A percentile compares a stretch with the other conserved stretches of the same genome.
These are phyloP conservation scores for Fusarium irregulare DNA, from an alignment of 2,329 filamentous ascomycete species.

Conservation along the genomic window DNA sequence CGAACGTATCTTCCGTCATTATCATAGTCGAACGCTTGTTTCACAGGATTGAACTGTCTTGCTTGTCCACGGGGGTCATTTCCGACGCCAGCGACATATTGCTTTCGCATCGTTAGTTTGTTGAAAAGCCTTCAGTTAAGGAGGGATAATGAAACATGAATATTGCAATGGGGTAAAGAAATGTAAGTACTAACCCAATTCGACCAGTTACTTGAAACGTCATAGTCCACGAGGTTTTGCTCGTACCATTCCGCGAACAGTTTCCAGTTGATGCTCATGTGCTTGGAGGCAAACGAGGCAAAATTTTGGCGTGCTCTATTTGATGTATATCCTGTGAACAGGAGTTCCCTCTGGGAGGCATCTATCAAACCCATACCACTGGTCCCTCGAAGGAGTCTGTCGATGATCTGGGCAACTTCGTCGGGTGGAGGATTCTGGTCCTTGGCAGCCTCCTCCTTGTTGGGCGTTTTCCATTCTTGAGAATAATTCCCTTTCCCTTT, in stretches of 20 bases:
- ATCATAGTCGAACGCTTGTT: conserved; percentile 84
- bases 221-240: conserved; percentile 78
- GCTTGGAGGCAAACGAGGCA: conserved; percentile 43
- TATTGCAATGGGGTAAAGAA: too few relatives aligned
- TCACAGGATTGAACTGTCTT: conserved; percentile 84
- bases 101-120: fast-evolving
- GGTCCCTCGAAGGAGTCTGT: conserved; percentile 72
- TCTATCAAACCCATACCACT: conserved; percentile 84
- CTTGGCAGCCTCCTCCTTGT: conserved; percentile 48
- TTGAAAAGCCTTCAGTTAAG: neutral
- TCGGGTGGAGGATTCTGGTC: conserved; percentile 56
- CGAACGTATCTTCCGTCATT: conserved; percentile 74
- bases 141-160: too few relatives aligned
- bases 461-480: neutral
- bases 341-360: conserved; percentile 78
- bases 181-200: conserved; percentile 68
- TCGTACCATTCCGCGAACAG: conserved; percentile 78
- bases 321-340: conserved; percentile 80
- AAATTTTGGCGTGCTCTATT: conserved; percentile 83
- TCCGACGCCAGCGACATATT: conserved; percentile 82
- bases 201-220: conserved; percentile 78
- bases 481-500: conserved; percentile 55
- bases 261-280: fast-evolving
- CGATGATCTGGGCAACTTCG: conserved; percentile 61
- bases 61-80: conserved; percentile 79